A percentile compares a stretch with the other conserved stretches of the same genome.
Evolutionary conservation across 2,329 filamentous ascomycete species (phyloP).

Genomic region (Alternaria sp.): DNA sequence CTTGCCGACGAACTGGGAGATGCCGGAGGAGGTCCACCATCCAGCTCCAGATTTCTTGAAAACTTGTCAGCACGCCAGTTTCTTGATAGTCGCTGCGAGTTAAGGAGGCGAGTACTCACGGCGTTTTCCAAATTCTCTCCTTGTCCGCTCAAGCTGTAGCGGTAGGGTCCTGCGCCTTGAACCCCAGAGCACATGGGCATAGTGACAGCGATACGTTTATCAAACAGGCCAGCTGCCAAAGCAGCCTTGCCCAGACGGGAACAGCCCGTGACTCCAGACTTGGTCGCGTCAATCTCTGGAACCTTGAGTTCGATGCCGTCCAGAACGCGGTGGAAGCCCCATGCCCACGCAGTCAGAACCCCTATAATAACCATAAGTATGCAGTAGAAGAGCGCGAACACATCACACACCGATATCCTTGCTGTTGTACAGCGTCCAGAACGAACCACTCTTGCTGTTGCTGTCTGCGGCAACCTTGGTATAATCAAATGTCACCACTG

Average conservation of each 20-base stretch:
- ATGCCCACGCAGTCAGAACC: constrained; percentile 50
- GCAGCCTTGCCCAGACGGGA: constrained; percentile 50
- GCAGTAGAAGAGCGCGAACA: no score
- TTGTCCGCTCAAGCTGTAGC: constrained; percentile 56
- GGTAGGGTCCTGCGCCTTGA: constrained; percentile 49
- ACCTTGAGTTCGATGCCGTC: constrained; percentile 50
- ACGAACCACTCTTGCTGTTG: constrained; percentile 60
- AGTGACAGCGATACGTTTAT: constrained; percentile 48
- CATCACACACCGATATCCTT: constrained; percentile 56
- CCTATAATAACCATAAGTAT: constrained; percentile 24
- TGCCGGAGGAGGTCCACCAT: constrained; percentile 48
- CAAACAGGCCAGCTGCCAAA: constrained; percentile 48
- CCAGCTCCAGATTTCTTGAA: constrained; percentile 44
- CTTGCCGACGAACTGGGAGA: constrained; percentile 48
- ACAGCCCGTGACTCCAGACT: constrained; percentile 49
- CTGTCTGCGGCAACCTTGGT: constrained; percentile 59
- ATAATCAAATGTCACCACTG: constrained; percentile 62
- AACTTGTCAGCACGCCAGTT: constrained; percentile 1
- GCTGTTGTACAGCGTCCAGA: constrained; percentile 61
- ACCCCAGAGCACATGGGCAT: constrained; percentile 50
- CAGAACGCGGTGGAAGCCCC: constrained; percentile 52
- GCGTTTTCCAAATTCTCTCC: constrained; percentile 55
- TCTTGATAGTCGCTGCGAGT: neutral
- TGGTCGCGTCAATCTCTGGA: constrained; percentile 46
- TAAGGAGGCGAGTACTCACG: constrained; percentile 15